A percentile compares a stretch with the other conserved stretches of the same genome.
These are phyloP conservation scores for Rubroboletus pulcherrimus DNA, from an alignment of 768 basidiomycete genomes.

Conservation along the genomic window DNA sequence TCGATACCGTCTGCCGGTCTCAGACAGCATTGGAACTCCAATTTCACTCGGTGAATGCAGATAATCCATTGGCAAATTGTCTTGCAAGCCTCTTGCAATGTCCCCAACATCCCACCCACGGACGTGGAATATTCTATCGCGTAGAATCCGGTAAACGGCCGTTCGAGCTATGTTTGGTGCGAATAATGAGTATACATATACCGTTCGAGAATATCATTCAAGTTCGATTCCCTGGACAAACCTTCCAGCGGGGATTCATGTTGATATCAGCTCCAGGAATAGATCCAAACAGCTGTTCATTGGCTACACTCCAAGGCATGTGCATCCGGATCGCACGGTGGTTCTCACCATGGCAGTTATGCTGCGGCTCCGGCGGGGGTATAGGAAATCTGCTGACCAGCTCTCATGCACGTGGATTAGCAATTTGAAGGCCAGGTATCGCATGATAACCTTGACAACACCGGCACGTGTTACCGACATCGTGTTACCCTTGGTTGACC, in stretches of 20 bases:
- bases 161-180: not conserved
- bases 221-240: not conserved
- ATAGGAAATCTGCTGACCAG: not conserved
- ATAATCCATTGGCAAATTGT: not conserved
- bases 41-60: not conserved
- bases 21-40: not conserved
- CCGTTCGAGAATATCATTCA: not conserved
- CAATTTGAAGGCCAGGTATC: not conserved
- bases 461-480: not conserved
- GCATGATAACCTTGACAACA: not conserved
- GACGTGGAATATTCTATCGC: not conserved
- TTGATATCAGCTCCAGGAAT: not conserved
- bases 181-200: not conserved
- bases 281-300: not conserved
- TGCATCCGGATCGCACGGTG: not conserved
- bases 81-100: not conserved
- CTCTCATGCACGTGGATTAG: not conserved
- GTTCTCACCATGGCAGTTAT: not conserved
- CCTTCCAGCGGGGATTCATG: not conserved
- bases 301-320: not conserved
- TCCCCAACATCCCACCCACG: not conserved
- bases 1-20: not conserved
- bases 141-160: not conserved
- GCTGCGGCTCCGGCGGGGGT: not conserved
- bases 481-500: not conserved